Conservation (phyloP, 805 yeast genomes). For the Wickerhamomyces queroliae region DNA sequence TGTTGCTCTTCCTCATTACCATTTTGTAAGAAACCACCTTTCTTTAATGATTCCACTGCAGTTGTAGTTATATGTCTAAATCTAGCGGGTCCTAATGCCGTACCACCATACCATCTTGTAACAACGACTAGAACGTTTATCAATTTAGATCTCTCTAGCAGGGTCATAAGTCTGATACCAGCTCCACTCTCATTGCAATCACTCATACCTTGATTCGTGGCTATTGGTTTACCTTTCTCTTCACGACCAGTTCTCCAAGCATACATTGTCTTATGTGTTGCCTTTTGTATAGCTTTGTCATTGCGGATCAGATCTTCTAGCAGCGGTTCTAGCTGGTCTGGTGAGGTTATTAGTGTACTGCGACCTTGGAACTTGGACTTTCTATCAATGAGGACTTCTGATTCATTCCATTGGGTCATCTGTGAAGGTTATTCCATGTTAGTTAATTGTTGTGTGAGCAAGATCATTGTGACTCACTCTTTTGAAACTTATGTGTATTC, state of each 20-base stretch:
- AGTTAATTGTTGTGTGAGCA: too few relatives aligned
- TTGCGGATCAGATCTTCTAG: constrained; percentile 35
- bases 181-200: constrained; percentile 79
- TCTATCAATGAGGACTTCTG: constrained; percentile 36
- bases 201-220: constrained; percentile 47
- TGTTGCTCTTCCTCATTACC: neutral
- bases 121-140: constrained; percentile 61
- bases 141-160: constrained; percentile 43
- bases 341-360: constrained; percentile 33
- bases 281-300: constrained; percentile 46
- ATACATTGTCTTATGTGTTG: constrained; percentile 67
- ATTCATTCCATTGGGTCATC: constrained; percentile 31
- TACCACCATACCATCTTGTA: constrained; percentile 80
- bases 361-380: constrained; percentile 69
- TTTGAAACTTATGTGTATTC: neutral
- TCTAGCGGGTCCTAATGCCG: constrained; percentile 64
- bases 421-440: too few relatives aligned
- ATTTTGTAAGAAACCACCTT: constrained; percentile 18
- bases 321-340: constrained; percentile 36
- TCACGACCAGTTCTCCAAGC: constrained; percentile 59
- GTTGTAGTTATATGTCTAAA: constrained; percentile 61
- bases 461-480: neutral
- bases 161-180: constrained; percentile 51
- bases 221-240: constrained; percentile 7
- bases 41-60: constrained; percentile 44